Conservation (phyloP, 805 yeast species). For the Starmera quercuum region DNA sequence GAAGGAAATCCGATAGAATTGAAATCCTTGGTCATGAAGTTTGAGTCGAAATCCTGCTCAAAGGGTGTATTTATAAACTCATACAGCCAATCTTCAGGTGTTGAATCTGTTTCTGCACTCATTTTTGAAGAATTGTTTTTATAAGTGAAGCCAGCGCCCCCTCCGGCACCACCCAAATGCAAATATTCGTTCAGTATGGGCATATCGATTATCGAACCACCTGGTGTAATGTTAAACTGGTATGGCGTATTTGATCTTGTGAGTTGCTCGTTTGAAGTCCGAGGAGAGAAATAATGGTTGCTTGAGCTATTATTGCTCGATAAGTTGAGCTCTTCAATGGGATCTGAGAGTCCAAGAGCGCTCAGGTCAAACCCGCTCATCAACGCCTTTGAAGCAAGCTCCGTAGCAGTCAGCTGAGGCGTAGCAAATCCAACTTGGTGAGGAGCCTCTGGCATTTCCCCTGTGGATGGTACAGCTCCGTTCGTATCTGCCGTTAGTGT, state of each 20-base stretch:
- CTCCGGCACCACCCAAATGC: conserved; percentile 31
- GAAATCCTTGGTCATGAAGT: conserved; percentile 30
- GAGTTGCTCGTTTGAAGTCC: background rate
- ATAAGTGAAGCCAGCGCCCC: conserved; percentile 30
- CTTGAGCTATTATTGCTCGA: conserved; percentile 11
- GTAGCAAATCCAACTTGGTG: conserved; percentile 75
- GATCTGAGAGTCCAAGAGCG: conserved; percentile 23
- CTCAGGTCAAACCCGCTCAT: conserved; percentile 30
- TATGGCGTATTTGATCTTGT: conserved; percentile 14
- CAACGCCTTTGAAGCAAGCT: conserved; percentile 25
- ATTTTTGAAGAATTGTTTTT: conserved; percentile 5
- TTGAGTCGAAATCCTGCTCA: conserved; percentile 45
- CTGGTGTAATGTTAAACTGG: conserved; percentile 16
- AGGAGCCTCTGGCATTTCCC: conserved; percentile 39
- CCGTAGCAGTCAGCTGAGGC: conserved; percentile 58
- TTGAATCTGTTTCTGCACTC: conserved; percentile 13
- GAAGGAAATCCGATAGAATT: conserved; percentile 50
- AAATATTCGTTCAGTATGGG: conserved; percentile 31
- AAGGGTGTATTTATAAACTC: conserved; percentile 65
- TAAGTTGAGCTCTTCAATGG: conserved; percentile 12
- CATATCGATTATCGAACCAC: conserved; percentile 21
- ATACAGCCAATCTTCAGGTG: conserved; percentile 54
- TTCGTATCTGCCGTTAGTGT: no score
- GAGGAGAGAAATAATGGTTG: conserved; percentile 3
- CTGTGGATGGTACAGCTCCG: conserved; percentile 3